Conservation (phyloP, 495 filamentous ascomycete genomes). For the Sphaerosporella brunnea region DNA sequence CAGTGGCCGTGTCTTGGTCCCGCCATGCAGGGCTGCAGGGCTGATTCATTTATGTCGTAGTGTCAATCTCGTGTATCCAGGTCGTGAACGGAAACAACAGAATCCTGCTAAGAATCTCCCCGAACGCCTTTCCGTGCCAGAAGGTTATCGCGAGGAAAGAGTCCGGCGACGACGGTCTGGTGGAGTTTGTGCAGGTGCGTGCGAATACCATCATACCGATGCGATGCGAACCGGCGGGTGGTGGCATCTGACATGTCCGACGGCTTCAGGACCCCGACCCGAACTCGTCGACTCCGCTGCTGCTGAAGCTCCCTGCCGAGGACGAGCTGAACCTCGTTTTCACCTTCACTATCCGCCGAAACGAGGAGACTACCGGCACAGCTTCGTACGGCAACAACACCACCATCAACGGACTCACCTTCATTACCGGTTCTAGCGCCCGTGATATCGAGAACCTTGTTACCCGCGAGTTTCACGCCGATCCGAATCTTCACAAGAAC, state of each 20-base stretch:
- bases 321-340: conserved; percentile 86
- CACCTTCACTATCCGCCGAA: conserved; percentile 69
- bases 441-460: conserved; percentile 85
- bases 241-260: no score
- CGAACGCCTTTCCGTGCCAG: conserved; percentile 76
- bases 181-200: conserved; percentile 82
- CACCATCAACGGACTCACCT: conserved; percentile 73
- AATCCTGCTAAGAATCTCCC: conserved; percentile 56
- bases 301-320: conserved; percentile 73
- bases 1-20: background rate
- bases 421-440: conserved; percentile 66
- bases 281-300: conserved; percentile 46
- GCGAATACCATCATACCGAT: background rate
- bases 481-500: conserved; percentile 95
- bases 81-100: conserved; percentile 62
- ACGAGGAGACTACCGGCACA: conserved; percentile 35
- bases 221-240: background rate
- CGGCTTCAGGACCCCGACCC: conserved; percentile 75
- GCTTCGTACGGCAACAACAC: conserved; percentile 33
- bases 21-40: background rate
- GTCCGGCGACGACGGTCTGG: conserved; percentile 48
- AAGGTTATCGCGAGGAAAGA: conserved; percentile 62
- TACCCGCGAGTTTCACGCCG: conserved; percentile 86
- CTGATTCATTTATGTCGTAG: conserved; percentile 31
- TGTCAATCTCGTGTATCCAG: conserved; percentile 64